Evolutionary conservation across 2,329 filamentous ascomycete species (phyloP).

Genomic region (Verticillium zaregamsianum): DNA sequence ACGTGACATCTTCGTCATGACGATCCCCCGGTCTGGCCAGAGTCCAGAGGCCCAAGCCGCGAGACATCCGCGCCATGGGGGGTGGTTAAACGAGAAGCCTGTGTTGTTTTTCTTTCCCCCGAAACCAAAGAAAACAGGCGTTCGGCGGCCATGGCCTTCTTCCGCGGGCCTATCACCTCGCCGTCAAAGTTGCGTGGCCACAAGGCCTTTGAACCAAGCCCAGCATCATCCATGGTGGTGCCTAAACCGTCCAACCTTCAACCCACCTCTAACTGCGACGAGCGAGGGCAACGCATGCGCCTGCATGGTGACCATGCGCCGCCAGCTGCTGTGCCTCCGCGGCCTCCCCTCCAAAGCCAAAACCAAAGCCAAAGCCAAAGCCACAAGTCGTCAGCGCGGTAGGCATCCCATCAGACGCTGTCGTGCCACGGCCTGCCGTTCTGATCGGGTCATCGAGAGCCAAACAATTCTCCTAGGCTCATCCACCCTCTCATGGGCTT

Average conservation of each 20-base stretch:
- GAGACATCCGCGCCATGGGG: not conserved
- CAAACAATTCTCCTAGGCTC: not conserved
- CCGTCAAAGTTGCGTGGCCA: too few relatives aligned
- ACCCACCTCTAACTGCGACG: not conserved
- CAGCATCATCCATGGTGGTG: not conserved
- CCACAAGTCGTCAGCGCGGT: not conserved
- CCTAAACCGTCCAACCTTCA: not conserved
- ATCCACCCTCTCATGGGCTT: not conserved
- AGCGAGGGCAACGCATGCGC: not conserved
- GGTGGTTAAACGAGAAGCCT: too few relatives aligned
- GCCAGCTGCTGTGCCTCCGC: not conserved
- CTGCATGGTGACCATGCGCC: not conserved
- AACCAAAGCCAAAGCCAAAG: not conserved
- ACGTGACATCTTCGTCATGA: not conserved
- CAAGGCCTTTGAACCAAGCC: too few relatives aligned
- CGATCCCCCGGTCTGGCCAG: not conserved
- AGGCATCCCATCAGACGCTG: not conserved
- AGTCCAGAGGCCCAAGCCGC: not conserved
- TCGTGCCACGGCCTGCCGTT: not conserved
- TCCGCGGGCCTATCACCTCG: not conserved
- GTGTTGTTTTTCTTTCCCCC: too few relatives aligned
- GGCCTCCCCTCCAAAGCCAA: not conserved
- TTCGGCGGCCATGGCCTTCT: not conserved
- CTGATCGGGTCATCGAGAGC: not conserved
- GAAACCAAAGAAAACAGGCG: not conserved